A percentile compares a stretch with the other conserved stretches of the same genome.
phyloP scores from a whole-genome alignment of 768 basidiomycete species.

The Boletus reticuloceps region DNA sequence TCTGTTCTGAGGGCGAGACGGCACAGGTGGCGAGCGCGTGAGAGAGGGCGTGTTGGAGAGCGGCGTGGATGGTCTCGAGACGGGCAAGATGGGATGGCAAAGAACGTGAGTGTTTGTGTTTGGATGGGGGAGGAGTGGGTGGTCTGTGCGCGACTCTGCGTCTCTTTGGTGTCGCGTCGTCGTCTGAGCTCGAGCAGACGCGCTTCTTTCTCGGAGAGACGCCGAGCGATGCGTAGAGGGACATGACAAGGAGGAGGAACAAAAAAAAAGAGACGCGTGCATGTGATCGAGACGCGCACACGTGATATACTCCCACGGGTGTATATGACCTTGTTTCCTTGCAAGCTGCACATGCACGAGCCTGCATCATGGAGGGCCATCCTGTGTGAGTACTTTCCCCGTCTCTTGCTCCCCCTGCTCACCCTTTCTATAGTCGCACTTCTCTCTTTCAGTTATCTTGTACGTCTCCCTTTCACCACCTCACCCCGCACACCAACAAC shows the following conservation, averaged over 20 bases:
- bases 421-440: not conserved
- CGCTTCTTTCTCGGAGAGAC: conserved; percentile 75
- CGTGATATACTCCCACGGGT: conserved; percentile 28
- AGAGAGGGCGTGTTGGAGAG: conserved; percentile 78
- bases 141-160: conserved; percentile 48
- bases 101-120: conserved; percentile 14
- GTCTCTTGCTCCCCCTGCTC: not conserved
- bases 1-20: conserved; percentile 72
- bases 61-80: conserved; percentile 61
- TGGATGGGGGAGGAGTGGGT: not conserved
- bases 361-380: conserved; percentile 15
- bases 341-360: not conserved
- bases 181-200: conserved; percentile 45
- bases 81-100: conserved; percentile 62
- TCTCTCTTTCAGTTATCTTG: conserved; percentile 6
- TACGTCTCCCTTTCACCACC: not conserved
- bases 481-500: not conserved
- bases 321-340: not conserved
- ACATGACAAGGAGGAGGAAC: not conserved
- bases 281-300: conserved; percentile 16
- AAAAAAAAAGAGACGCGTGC: not conserved
- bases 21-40: conserved; percentile 84
- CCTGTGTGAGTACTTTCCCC: conserved; percentile 6
- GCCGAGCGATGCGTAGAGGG: conserved; percentile 39
- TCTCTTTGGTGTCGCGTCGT: conserved; percentile 65